Evolutionary conservation across 345 rosid genomes (phyloP).

Genomic region (Populus alba): DNA sequence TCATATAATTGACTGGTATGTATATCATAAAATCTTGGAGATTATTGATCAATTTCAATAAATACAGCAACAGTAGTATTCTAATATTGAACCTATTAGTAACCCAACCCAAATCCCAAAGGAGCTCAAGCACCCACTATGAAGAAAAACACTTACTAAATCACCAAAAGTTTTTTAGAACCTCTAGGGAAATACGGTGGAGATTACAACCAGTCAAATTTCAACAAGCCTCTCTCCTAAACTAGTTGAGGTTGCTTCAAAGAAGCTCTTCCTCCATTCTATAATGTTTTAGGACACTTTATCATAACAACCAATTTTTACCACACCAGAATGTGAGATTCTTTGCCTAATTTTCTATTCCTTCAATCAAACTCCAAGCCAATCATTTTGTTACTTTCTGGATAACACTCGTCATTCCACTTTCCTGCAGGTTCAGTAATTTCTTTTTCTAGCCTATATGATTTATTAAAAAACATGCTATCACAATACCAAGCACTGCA

Average conservation of each 20-base stretch:
- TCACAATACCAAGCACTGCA: too few relatives aligned
- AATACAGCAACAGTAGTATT: neutral
- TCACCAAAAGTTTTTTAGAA: neutral
- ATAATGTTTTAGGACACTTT: neutral
- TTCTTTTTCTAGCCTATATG: neutral
- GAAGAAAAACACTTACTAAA: neutral
- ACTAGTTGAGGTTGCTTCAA: neutral
- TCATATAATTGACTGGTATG: neutral
- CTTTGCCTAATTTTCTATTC: neutral
- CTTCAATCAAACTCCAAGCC: neutral
- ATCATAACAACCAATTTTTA: neutral
- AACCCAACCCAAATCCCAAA: neutral
- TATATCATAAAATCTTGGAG: neutral
- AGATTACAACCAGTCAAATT: neutral
- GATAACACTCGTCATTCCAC: neutral
- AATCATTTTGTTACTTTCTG: neutral
- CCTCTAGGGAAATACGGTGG: neutral
- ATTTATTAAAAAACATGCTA: too few relatives aligned
- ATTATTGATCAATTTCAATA: neutral
- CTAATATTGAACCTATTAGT: neutral
- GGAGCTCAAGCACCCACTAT: neutral
- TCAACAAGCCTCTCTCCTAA: neutral
- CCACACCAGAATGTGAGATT: neutral
- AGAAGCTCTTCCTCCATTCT: neutral
- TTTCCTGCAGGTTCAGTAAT: neutral